Evolutionary conservation across 305 asterid species (phyloP).

Genomic region (Fraxinus sp.): DNA sequence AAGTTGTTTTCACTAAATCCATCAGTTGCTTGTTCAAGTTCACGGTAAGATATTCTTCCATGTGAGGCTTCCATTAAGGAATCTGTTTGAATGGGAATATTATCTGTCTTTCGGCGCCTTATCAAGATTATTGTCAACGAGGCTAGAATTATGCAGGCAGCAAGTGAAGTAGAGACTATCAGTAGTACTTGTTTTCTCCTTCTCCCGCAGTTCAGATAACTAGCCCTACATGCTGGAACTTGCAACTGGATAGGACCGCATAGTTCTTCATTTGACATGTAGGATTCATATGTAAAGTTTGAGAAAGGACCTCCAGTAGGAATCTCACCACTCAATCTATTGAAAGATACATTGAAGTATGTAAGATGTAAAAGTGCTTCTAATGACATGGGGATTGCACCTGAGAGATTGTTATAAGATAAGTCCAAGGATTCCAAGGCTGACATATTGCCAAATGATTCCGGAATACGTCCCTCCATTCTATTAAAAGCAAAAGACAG

Average conservation of each 20-base stretch:
- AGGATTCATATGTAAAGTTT: conserved; percentile 41
- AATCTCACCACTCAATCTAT: conserved; percentile 38
- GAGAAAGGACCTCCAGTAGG: conserved; percentile 42
- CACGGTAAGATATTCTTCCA: conserved; percentile 33
- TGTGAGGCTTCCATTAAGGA: conserved; percentile 10
- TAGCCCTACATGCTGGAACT: conserved; percentile 30
- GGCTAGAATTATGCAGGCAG: conserved; percentile 14
- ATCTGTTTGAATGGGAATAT: neutral
- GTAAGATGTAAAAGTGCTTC: conserved; percentile 25
- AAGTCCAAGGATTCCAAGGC: conserved; percentile 33
- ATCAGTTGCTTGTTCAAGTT: conserved; percentile 33
- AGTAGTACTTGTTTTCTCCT: conserved; percentile 18
- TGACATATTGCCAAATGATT: conserved; percentile 21
- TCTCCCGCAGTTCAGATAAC: neutral
- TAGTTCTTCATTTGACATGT: conserved; percentile 33
- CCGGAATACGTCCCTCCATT: conserved; percentile 39
- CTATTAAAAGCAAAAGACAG: conserved; percentile 35
- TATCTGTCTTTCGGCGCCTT: conserved; percentile 19
- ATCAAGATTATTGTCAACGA: conserved; percentile 10
- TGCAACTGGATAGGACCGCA: conserved; percentile 38
- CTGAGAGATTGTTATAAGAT: conserved; percentile 34
- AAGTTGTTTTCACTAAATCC: conserved; percentile 30
- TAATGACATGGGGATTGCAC: conserved; percentile 28
- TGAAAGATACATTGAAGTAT: conserved; percentile 36
- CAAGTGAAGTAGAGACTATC: neutral